Evolutionary conservation across 305 asterid genomes (phyloP).

Genomic region (Coffea humblotiana): DNA sequence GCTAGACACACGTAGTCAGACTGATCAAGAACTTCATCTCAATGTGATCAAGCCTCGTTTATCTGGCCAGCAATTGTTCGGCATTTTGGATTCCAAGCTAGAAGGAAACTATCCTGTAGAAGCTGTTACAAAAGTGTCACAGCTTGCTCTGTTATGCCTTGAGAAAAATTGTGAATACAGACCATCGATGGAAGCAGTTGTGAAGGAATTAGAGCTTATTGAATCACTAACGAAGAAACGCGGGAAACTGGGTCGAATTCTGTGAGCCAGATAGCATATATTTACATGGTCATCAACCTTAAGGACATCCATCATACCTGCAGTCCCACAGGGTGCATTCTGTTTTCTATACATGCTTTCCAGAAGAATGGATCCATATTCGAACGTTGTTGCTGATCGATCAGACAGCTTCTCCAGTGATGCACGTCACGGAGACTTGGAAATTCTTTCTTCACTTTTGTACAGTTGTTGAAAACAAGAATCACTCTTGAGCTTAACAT

Average conservation of each 20-base stretch:
- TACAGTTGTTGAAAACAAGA: too few relatives aligned
- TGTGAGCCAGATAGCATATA: constrained; percentile 21
- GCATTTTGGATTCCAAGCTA: constrained; percentile 56
- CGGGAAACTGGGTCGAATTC: constrained; percentile 36
- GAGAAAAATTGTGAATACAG: constrained; percentile 54
- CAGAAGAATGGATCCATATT: too few relatives aligned
- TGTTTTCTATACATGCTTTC: too few relatives aligned
- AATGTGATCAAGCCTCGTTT: constrained; percentile 67
- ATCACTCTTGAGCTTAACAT: too few relatives aligned
- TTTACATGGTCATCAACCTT: constrained; percentile 31
- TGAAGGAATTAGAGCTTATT: constrained; percentile 43
- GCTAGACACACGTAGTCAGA: too few relatives aligned
- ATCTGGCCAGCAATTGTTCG: constrained; percentile 25
- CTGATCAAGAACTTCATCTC: constrained; percentile 7
- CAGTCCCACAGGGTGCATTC: constrained; percentile 42
- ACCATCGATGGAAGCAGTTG: constrained; percentile 66
- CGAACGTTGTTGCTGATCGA: too few relatives aligned
- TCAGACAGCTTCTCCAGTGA: too few relatives aligned
- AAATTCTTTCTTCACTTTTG: too few relatives aligned
- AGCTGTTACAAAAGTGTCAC: constrained; percentile 51
- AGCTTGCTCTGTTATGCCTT: constrained; percentile 61
- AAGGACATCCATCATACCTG: constrained; percentile 45
- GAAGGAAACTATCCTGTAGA: constrained; percentile 67
- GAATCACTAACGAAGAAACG: constrained; percentile 42
- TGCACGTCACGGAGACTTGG: too few relatives aligned